Evolutionary conservation across 352 stramenopile genomes (phyloP).

Genomic region (Globisporangium yorkense): DNA sequence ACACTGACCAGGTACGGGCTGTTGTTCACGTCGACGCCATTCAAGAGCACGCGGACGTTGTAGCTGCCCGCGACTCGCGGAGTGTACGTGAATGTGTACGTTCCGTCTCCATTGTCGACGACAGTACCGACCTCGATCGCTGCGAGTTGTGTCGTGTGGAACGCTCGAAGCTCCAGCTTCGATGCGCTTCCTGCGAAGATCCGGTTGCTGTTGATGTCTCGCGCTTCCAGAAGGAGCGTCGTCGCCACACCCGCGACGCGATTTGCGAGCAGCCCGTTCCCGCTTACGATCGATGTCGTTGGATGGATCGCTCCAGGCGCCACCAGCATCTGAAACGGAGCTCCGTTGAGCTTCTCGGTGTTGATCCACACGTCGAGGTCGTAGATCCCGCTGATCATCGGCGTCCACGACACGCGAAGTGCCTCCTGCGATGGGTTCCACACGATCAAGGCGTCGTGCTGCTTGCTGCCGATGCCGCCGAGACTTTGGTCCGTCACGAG

Average conservation of each 20-base stretch:
- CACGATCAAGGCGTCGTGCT: constrained; percentile 24
- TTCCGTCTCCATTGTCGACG: constrained; percentile 44
- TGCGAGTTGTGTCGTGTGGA: constrained; percentile 18
- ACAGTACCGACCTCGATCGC: constrained; percentile 26
- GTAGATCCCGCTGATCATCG: constrained; percentile 50
- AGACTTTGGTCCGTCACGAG: constrained; percentile 40
- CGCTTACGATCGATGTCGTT: constrained; percentile 36
- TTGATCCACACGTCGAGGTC: constrained; percentile 42
- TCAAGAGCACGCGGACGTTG: constrained; percentile 36
- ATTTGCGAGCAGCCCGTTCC: constrained; percentile 31
- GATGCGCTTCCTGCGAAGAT: constrained; percentile 32
- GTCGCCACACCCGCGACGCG: constrained; percentile 38
- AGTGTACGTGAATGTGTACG: constrained; percentile 41
- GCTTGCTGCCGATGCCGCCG: constrained; percentile 36
- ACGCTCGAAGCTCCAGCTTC: constrained; percentile 31
- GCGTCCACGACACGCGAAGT: constrained; percentile 23
- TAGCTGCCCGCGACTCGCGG: constrained; percentile 38
- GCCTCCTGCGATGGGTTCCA: constrained; percentile 17
- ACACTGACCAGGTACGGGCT: constrained; percentile 57
- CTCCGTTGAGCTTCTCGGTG: constrained; percentile 24
- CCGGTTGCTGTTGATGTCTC: constrained; percentile 54
- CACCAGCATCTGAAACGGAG: constrained; percentile 39
- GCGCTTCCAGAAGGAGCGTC: constrained; percentile 33
- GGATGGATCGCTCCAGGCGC: constrained; percentile 33
- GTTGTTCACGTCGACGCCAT: constrained; percentile 40